Evolutionary conservation across 2,329 filamentous ascomycete genomes (phyloP), one percentile per base, ranked within the genome.

Genomic region (Coleophoma eucalyptorum): DNA sequence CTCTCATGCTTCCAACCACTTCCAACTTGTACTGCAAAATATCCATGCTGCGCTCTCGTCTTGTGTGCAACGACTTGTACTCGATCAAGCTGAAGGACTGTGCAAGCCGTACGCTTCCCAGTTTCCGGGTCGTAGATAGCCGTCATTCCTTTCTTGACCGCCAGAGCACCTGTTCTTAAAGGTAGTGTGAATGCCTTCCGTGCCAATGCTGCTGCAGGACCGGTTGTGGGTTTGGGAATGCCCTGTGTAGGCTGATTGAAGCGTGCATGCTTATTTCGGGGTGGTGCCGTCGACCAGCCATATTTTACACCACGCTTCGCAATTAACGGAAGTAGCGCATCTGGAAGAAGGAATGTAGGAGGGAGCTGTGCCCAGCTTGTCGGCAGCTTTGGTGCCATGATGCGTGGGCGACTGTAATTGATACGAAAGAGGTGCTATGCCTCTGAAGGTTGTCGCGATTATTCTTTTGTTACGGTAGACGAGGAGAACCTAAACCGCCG

Each of bases 81-180:
- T 62, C 90, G 80, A 70, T 99, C 94, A 62, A 99, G 79, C 74
- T 97, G 92, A 51, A 99, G 80, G 48, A 99, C 87, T 13, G 94
- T 99, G 76, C 91, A 96, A 18, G 92, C 80, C 52, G 86, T 87
- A 57, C 93, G 85, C 57, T 80, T 80, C 60, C 89, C 88, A 21
- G 89, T 88, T 61, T 84, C 81, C 0, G 80, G 72, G 65, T 91
- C 86, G 78, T 88, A 97, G 58, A 97, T 73, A 53, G 88, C 92
- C 41, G 91, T 96, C 89, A 99, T 97, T 69, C 94, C 94, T 74
- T 92, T 93, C 74, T 99, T 99, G 67, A 86, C 79, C 12, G 88
- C 91, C 43, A 99, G 78, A 8, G 90, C 85, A 31, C 94, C 94
- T 2, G 91, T 86, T 26, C 94, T 87, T 40, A 84, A 63, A 1